Evolutionary conservation across 768 basidiomycete genomes (phyloP).

Genomic region (Boletus tomentosulus): DNA sequence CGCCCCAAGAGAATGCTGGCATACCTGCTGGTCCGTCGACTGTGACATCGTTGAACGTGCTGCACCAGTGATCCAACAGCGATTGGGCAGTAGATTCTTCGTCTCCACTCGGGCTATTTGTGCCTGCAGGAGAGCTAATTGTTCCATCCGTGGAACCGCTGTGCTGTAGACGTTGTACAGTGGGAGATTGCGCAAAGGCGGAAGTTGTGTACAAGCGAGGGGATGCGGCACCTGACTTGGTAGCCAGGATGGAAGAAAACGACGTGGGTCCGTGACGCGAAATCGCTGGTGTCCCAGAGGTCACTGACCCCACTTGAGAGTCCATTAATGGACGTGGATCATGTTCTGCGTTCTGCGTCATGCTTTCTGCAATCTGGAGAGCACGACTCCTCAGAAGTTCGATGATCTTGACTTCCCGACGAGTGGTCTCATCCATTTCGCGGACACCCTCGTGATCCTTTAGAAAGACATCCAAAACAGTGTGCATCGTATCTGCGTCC

Average conservation of each 20-base stretch:
- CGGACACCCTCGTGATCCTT: constrained; percentile 46
- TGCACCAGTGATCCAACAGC: constrained; percentile 81
- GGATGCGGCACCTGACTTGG: constrained; percentile 16
- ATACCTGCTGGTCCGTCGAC: constrained; percentile 47
- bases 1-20: constrained; percentile 55
- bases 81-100: constrained; percentile 75
- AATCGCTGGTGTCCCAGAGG: constrained; percentile 7
- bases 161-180: constrained; percentile 62
- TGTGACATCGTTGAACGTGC: constrained; percentile 66
- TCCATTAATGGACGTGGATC: constrained; percentile 13
- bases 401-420: constrained; percentile 78
- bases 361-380: constrained; percentile 44
- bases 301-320: constrained; percentile 35
- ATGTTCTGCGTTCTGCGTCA: constrained; percentile 15
- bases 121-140: constrained; percentile 54
- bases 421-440: constrained; percentile 80
- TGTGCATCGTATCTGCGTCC: constrained; percentile 68
- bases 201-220: constrained; percentile 27
- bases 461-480: constrained; percentile 75
- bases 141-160: constrained; percentile 38
- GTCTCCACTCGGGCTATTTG: constrained; percentile 68
- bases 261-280: constrained; percentile 15
- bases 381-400: constrained; percentile 74
- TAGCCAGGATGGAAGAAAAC: constrained; percentile 24
- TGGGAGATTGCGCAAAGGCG: constrained; percentile 39